Conservation (phyloP, 2,329 filamentous ascomycete genomes). For the Apiospora aurea region DNA sequence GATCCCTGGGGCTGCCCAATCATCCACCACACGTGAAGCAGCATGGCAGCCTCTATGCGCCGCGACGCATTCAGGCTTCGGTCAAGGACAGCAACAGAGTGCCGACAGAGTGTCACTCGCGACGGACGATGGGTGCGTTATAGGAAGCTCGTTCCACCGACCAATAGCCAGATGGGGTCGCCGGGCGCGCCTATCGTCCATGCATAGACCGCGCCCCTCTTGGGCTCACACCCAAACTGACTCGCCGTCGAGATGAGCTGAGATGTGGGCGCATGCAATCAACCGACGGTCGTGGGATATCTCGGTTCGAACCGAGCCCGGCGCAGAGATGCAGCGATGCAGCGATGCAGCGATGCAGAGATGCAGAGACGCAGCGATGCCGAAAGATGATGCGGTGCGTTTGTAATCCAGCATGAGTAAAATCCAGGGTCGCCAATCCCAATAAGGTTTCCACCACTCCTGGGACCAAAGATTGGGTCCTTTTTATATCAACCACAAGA, state of each 20-base stretch:
- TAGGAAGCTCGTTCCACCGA: neutral
- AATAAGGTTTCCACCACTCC: neutral
- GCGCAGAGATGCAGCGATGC: neutral
- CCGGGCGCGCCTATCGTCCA: neutral
- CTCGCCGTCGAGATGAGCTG: neutral
- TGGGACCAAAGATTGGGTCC: neutral
- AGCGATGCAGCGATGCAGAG: neutral
- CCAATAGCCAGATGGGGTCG: conserved; percentile 1
- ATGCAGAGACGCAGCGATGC: neutral
- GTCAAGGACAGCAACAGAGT: neutral
- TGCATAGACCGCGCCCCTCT: neutral
- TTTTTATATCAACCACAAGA: neutral
- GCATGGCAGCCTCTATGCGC: neutral
- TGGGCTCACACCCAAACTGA: neutral
- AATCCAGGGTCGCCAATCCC: neutral
- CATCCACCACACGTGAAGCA: conserved; percentile 10
- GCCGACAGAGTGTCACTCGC: neutral
- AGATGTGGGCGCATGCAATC: neutral
- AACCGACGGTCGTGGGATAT: neutral
- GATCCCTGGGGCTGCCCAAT: neutral
- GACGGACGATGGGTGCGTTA: conserved; percentile 5
- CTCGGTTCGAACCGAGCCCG: neutral
- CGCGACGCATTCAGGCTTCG: neutral
- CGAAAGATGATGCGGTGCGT: neutral
- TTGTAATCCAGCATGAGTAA: neutral